These are phyloP conservation scores for Syzygium aqueum DNA, from an alignment of 345 rosid species.

Conservation along the genomic window DNA sequence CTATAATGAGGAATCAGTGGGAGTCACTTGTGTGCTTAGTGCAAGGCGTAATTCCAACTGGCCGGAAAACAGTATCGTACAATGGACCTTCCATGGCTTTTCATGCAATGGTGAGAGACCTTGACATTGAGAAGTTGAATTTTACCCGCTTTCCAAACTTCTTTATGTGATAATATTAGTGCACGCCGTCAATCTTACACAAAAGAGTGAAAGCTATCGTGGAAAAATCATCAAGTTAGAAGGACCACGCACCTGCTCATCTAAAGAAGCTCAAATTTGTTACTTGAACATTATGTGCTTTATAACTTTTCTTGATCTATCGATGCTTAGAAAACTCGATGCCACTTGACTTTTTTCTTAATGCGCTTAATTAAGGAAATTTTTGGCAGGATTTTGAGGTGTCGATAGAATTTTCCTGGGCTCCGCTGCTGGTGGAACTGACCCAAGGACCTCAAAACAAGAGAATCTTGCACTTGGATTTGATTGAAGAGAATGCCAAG, in stretches of 20 bases:
- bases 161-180: neutral
- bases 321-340: neutral
- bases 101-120: constrained; percentile 44
- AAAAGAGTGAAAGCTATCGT: neutral
- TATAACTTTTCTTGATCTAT: neutral
- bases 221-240: neutral
- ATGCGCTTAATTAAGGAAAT: neutral
- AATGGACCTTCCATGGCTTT: constrained; percentile 87
- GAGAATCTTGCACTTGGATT: constrained; percentile 75
- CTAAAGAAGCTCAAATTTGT: neutral
- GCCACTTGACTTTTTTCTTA: neutral
- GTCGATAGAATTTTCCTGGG: constrained; percentile 86
- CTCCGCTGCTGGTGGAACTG: constrained; percentile 86
- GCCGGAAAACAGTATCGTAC: constrained; percentile 54
- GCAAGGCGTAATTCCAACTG: constrained; percentile 74
- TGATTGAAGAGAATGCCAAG: constrained; percentile 87
- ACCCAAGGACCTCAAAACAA: constrained; percentile 39
- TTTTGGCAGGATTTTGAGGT: constrained; percentile 58
- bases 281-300: neutral
- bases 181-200: neutral
- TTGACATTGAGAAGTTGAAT: neutral
- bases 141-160: neutral
- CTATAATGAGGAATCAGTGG: constrained; percentile 98
- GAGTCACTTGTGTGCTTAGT: constrained; percentile 90
- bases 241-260: neutral